phyloP scores from a whole-genome alignment of 2,329 filamentous ascomycete species.

The Chaetomiaceae sp. region DNA sequence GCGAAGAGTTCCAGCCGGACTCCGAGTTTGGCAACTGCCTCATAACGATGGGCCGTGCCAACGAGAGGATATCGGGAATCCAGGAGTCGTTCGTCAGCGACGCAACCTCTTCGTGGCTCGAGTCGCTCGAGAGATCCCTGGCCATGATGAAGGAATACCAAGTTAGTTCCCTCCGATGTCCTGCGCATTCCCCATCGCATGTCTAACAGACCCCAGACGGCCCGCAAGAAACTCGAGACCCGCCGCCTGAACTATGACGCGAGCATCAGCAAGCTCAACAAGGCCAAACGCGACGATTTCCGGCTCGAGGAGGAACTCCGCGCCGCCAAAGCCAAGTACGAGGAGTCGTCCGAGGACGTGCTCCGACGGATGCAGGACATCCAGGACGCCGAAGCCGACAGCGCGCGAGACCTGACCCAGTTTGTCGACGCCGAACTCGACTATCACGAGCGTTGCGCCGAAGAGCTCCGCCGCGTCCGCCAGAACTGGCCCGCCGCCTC shows the following conservation, averaged over 20 bases:
- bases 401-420: constrained; percentile 68
- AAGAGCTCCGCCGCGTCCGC: constrained; percentile 62
- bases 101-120: constrained; percentile 79
- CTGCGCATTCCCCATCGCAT: not conserved
- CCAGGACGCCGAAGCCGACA: constrained; percentile 83
- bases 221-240: constrained; percentile 90
- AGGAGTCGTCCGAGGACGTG: constrained; percentile 91
- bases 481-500: constrained; percentile 39
- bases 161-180: constrained; percentile 45
- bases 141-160: constrained; percentile 98
- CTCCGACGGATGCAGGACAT: constrained; percentile 92
- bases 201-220: constrained; percentile 46
- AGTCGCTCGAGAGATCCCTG: constrained; percentile 82
- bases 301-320: constrained; percentile 88
- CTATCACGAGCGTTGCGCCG: constrained; percentile 85
- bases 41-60: constrained; percentile 72
- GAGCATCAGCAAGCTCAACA: constrained; percentile 83
- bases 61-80: constrained; percentile 79
- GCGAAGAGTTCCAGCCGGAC: constrained; percentile 86
- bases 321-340: constrained; percentile 89
- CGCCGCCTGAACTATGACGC: constrained; percentile 88
- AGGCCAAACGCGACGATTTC: constrained; percentile 90
- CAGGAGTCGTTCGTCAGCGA: constrained; percentile 79
- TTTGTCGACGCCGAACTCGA: constrained; percentile 87
- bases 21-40: constrained; percentile 90